phyloP scores from a whole-genome alignment of 192 early-diverging fungal genomes.

The Chytriomyces hyalinus region DNA sequence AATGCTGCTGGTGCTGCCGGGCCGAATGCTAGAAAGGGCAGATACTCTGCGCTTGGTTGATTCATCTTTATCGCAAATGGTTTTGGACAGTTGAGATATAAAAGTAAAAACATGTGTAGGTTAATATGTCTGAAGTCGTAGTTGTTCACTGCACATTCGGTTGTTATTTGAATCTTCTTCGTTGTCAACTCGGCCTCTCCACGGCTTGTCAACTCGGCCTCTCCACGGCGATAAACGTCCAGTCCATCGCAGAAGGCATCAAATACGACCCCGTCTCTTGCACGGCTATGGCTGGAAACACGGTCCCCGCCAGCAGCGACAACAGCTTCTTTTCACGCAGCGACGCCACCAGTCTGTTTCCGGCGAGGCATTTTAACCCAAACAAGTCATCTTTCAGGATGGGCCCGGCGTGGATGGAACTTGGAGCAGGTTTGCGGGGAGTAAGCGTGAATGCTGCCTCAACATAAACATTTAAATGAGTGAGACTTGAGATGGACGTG shows the following conservation, averaged over 20 bases:
- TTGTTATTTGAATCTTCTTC: not conserved
- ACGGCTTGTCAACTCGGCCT: not conserved
- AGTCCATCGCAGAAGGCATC: slow-evolving; percentile 5
- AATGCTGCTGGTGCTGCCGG: too few relatives aligned
- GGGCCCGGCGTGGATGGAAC: not conserved
- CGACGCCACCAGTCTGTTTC: slow-evolving; percentile 4
- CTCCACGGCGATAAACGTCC: slow-evolving; percentile 8
- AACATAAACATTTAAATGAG: not conserved
- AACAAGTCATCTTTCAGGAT: not conserved
- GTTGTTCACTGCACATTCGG: not conserved
- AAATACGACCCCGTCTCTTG: not conserved
- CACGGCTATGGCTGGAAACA: slow-evolving; percentile 1
- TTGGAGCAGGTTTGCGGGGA: not conserved
- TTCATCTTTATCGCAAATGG: too few relatives aligned
- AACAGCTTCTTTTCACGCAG: not conserved
- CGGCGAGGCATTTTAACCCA: slow-evolving; percentile 7
- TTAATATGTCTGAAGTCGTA: too few relatives aligned
- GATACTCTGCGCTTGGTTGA: too few relatives aligned
- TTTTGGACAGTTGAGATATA: too few relatives aligned
- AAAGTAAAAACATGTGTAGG: not conserved
- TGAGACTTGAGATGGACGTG: not conserved
- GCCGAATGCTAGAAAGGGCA: too few relatives aligned
- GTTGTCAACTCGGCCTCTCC: not conserved
- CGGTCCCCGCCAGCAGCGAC: not conserved
- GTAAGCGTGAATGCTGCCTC: not conserved